Base-by-base conservation (phyloP, 1,284 basidiomycete species). In the Phlebopus sp. region DNA sequence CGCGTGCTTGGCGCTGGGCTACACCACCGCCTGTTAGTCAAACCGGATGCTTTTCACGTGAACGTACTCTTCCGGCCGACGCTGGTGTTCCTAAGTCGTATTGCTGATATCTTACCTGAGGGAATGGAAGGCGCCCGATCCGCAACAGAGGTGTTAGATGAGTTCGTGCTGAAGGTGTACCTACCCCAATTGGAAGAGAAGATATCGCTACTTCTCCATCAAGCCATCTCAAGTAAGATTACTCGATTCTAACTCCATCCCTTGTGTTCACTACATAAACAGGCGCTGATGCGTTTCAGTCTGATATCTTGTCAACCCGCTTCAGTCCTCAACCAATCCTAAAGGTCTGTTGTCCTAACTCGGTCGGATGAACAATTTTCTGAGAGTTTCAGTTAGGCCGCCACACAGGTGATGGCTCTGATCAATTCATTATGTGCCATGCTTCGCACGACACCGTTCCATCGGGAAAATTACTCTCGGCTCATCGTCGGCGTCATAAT, bases 141-240 rank as follows among this genome's bases (percentile, higher is more conserved):
- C 2, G 89, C 92, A 31, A 86, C 83, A 37, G 76, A 78, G 13
- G 81, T 95, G 29, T 66, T 99, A 50, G 93, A 98, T 53, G 93
- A 98, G 47, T 99, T 99, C 64, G 94, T 99, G 6, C 75, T 92
- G 45, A 89, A 88, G 53, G 86, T 94, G 0, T 99, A 97, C 70
- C 71, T 99, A 36, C 95, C 96, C 0, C 93, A 97, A 65, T 70
- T 99, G 51, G 95, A 98, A 67, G 95, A 98, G 59, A 96, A 94
- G 67, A 92, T 97, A 35, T 86, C 90, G 0, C 75, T 81, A 43
- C 73, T 96, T 27, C 97, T 97, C 70, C 91, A 92, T 63, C 80
- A 89, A 48, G 84, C 92, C 11, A 83, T 95, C 4, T 84, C 85
- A 15, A 84, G 91, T 89, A 66, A 39, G 71, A 60, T 19, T n/a